These are phyloP conservation scores for Helicocarpus griseus DNA, from an alignment of 2,329 filamentous ascomycete species.

Conservation along the genomic window DNA sequence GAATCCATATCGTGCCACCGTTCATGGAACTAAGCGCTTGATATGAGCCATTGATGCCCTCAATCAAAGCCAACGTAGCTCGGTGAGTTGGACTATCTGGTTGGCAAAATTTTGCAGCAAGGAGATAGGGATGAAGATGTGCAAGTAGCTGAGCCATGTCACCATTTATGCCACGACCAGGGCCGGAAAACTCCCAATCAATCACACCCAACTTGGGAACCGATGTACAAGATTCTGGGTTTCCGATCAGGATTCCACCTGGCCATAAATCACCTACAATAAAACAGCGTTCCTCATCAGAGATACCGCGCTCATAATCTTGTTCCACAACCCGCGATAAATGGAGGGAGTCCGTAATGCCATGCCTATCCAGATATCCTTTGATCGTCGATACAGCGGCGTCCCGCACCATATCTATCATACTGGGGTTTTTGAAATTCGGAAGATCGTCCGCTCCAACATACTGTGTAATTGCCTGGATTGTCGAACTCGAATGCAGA, in stretches of 20 bases:
- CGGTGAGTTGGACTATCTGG: background rate
- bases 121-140: conserved; percentile 9
- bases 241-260: conserved; percentile 5
- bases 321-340: conserved; percentile 4
- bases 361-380: conserved; percentile 2
- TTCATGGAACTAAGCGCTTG: background rate
- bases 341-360: background rate
- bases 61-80: background rate
- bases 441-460: conserved; percentile 2
- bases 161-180: conserved; percentile 6
- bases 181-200: conserved; percentile 9
- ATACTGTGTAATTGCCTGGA: conserved; percentile 1
- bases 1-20: background rate
- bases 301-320: conserved; percentile 6
- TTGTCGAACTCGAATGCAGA: conserved; percentile 4
- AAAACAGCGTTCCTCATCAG: conserved; percentile 5
- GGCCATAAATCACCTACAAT: conserved; percentile 9
- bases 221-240: background rate
- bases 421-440: conserved; percentile 2
- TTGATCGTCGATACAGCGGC: conserved; percentile 4
- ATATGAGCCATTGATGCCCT: conserved; percentile 5
- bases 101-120: conserved; percentile 2
- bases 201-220: conserved; percentile 4
- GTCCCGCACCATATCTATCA: conserved; percentile 4
- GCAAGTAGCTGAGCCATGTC: conserved; percentile 9